A percentile compares a stretch with the other conserved stretches of the same genome.
phyloP scores from a whole-genome alignment of 805 yeast genomes.

The Candida berthetii region DNA sequence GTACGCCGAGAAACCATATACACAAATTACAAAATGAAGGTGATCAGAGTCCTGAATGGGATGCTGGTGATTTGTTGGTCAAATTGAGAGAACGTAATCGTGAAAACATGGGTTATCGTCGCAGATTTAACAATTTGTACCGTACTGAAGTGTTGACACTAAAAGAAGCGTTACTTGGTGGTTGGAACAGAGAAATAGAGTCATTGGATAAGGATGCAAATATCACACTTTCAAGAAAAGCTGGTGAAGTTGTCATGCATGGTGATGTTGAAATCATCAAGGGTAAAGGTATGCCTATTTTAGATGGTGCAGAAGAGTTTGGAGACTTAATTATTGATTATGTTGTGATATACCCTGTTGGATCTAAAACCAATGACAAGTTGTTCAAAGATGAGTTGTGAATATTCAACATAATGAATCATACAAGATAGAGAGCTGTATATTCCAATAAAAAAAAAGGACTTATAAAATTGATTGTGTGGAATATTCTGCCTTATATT shows the following conservation, averaged over 20 bases:
- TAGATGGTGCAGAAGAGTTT: constrained; percentile 39
- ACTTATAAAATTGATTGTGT: too few relatives aligned
- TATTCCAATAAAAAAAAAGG: too few relatives aligned
- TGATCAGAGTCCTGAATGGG: constrained; percentile 76
- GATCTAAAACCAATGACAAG: constrained; percentile 14
- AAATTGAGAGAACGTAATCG: constrained; percentile 45
- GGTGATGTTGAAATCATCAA: constrained; percentile 69
- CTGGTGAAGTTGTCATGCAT: constrained; percentile 46
- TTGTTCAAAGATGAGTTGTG: constrained; percentile 18
- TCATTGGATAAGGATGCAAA: constrained; percentile 58
- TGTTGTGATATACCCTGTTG: constrained; percentile 38
- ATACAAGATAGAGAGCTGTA: too few relatives aligned
- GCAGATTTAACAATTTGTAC: constrained; percentile 68
- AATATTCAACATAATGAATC: too few relatives aligned
- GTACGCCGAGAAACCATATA: constrained; percentile 54
- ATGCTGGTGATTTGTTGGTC: constrained; percentile 75
- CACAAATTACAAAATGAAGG: constrained; percentile 69
- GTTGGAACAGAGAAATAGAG: constrained; percentile 66
- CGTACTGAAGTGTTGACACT: constrained; percentile 74
- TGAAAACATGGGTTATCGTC: constrained; percentile 76
- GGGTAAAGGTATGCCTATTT: constrained; percentile 84
- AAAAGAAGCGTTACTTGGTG: constrained; percentile 71
- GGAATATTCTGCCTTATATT: too few relatives aligned
- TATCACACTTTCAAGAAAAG: constrained; percentile 35
- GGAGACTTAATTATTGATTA: constrained; percentile 51